These are phyloP conservation scores for Hypericum androsaemum DNA, from an alignment of 345 rosid genomes.

Conservation along the genomic window DNA sequence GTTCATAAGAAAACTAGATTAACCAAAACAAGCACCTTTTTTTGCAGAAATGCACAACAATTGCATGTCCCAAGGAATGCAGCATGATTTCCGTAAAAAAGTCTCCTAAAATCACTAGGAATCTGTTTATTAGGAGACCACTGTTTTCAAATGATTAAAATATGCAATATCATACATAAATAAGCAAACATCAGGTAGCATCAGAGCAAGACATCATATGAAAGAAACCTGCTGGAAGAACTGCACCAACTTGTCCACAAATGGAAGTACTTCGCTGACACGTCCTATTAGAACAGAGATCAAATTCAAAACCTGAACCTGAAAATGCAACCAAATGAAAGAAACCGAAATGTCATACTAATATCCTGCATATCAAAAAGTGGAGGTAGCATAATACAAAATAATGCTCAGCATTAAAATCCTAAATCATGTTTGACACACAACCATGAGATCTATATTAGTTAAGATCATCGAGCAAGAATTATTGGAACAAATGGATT, in stretches of 20 bases:
- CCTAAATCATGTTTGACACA: no score
- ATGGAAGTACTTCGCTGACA: constrained; percentile 66
- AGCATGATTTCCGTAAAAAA: no score
- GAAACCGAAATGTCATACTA: not conserved
- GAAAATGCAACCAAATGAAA: constrained; percentile 19
- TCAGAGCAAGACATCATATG: not conserved
- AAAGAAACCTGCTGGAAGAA: constrained; percentile 71
- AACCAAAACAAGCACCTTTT: not conserved
- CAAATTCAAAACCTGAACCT: constrained; percentile 94
- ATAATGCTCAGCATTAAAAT: not conserved
- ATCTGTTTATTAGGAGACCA: no score
- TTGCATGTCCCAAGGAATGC: no score
- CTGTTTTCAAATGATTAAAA: no score
- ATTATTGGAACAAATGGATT: no score
- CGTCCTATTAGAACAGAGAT: constrained; percentile 77
- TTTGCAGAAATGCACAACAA: not conserved
- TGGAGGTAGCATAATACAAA: not conserved
- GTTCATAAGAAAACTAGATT: constrained; percentile 1
- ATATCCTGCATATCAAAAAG: no score
- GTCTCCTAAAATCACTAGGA: no score
- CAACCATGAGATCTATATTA: no score
- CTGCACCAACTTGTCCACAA: constrained; percentile 58
- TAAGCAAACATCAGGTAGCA: not conserved
- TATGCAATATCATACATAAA: no score
- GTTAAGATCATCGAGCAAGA: no score